Evolutionary conservation across 2,329 filamentous ascomycete species (phyloP), one percentile per base, ranked within the genome.

Genomic region (Scedosporium boydii): DNA sequence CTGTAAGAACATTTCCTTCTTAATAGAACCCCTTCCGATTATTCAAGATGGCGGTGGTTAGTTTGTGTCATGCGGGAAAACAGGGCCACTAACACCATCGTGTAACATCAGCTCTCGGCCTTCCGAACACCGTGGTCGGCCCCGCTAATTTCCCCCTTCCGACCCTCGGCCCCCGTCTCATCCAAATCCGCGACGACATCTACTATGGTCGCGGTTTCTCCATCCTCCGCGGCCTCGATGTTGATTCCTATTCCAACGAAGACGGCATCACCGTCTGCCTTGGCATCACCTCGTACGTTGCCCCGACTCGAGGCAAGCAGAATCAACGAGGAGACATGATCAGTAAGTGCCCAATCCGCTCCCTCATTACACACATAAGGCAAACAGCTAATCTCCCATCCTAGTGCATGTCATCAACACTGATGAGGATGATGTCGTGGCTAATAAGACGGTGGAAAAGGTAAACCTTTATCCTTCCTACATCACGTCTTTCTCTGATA

Each of bases 181-280:
- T 79, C 6, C 68, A 71, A 0, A 70, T 84, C n/a, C 61, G 59
- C 0, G 67, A 73, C 9, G 82, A 86, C 63, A 70, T 87, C 1
- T 83, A 87, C 68, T 71, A 74, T 29, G 83, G 84, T 2, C 78
- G 80, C 59, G 86, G 86, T 2, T 87, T 88, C 73, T 82, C 82
- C 58, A 83, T 87, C 1, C 69, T 88, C 16, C 80, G 83, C 2
- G 86, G 86, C 5, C 68, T 88, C 0, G 77, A 78, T 1, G 79
- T 85, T 0, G 75, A 79, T 9, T 73, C 74, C 3, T 79, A 86
- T 68, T 76, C 75, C 0, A 77, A 78, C 18, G 80, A 85, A 64
- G 82, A 87, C 1, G 85, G 84, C 63, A 68, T 85, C 34, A 79
- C 82, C 64, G 81, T 87, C 64, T 87, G 86, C 66, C 77, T 82